Conservation (phyloP, 2,329 filamentous ascomycete genomes). For the Penicillium sp. region DNA sequence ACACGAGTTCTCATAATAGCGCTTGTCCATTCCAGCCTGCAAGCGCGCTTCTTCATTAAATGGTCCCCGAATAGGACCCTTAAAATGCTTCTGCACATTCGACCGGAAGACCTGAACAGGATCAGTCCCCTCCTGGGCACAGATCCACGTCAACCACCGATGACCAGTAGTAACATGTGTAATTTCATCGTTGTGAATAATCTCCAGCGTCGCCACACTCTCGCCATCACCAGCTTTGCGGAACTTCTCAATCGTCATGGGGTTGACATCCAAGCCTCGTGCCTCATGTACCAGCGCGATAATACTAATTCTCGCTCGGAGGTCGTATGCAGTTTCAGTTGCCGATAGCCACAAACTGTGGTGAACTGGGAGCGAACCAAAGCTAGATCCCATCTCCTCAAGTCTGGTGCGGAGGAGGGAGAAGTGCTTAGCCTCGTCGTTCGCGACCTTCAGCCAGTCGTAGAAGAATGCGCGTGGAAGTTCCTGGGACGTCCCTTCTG, state of each 20-base stretch:
- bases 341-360: constrained; percentile 50
- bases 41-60: constrained; percentile 48
- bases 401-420: constrained; percentile 47
- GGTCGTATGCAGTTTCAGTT: constrained; percentile 44
- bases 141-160: constrained; percentile 51
- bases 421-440: constrained; percentile 52
- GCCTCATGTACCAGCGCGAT: constrained; percentile 52
- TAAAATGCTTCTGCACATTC: constrained; percentile 47
- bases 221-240: constrained; percentile 43
- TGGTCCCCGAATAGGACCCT: constrained; percentile 45
- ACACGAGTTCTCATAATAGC: constrained; percentile 42
- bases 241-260: constrained; percentile 51
- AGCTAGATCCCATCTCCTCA: constrained; percentile 48
- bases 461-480: constrained; percentile 49
- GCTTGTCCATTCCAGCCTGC: constrained; percentile 47
- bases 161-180: constrained; percentile 52
- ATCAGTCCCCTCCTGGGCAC: constrained; percentile 47
- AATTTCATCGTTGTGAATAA: constrained; percentile 52
- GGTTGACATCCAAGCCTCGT: constrained; percentile 50
- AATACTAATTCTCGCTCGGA: constrained; percentile 49
- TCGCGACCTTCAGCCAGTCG: constrained; percentile 52
- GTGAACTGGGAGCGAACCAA: constrained; percentile 49
- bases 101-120: constrained; percentile 48
- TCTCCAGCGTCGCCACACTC: constrained; percentile 44
- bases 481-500: constrained; percentile 27